Evolutionary conservation across 208 protist genomes (phyloP).

Genomic region (Wallacemonas sp.): DNA sequence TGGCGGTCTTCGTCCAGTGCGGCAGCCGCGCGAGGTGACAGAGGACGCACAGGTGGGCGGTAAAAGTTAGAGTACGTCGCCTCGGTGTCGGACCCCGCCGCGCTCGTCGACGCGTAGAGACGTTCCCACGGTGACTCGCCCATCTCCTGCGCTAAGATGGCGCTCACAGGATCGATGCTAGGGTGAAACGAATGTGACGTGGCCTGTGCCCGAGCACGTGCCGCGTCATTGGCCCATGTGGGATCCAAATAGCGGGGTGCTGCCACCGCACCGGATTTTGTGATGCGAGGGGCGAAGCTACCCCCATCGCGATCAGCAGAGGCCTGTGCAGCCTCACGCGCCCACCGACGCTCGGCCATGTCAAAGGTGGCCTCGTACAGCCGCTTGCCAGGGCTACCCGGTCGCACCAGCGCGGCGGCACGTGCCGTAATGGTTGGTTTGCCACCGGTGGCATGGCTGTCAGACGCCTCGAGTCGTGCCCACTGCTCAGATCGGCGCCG

Average conservation of each 20-base stretch:
- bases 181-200: conserved; percentile 28
- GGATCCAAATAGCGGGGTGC: conserved; percentile 23
- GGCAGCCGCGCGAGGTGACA: conserved; percentile 25
- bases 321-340: conserved; percentile 22
- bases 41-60: conserved; percentile 10
- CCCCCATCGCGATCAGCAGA: conserved; percentile 5
- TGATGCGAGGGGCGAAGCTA: conserved; percentile 55
- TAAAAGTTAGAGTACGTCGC: background rate
- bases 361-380: conserved; percentile 55
- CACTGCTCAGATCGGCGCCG: background rate
- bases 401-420: conserved; percentile 49
- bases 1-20: conserved; percentile 44
- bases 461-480: background rate
- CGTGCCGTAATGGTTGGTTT: conserved; percentile 48
- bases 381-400: conserved; percentile 34
- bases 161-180: conserved; percentile 67
- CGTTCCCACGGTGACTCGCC: background rate
- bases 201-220: background rate
- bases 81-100: background rate
- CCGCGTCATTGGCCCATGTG: conserved; percentile 14
- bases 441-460: background rate
- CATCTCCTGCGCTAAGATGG: conserved; percentile 9
- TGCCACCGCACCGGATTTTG: conserved; percentile 23
- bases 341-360: conserved; percentile 33
- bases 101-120: background rate